These are phyloP conservation scores for Myriosclerotinia scirpicola DNA, from an alignment of 2,329 filamentous ascomycete species.

Conservation along the genomic window DNA sequence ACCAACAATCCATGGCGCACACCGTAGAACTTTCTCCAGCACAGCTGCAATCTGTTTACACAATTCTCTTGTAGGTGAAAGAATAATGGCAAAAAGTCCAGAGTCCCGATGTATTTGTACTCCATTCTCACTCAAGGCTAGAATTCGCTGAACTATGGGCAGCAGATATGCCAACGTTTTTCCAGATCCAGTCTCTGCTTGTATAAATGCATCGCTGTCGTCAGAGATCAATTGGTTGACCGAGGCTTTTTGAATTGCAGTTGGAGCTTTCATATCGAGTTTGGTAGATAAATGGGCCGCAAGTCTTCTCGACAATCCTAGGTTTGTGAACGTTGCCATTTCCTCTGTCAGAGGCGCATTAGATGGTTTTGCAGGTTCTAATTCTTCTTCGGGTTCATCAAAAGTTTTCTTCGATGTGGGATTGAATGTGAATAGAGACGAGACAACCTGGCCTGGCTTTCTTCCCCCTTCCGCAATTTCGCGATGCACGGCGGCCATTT, in stretches of 20 bases:
- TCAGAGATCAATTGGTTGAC: constrained; percentile 77
- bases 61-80: constrained; percentile 89
- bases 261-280: constrained; percentile 85
- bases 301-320: constrained; percentile 78
- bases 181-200: constrained; percentile 95
- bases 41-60: constrained; percentile 92
- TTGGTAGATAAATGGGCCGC: constrained; percentile 82
- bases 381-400: constrained; percentile 48
- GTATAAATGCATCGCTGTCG: constrained; percentile 89
- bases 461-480: constrained; percentile 40
- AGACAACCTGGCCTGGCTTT: constrained; percentile 68
- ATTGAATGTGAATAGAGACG: constrained; percentile 90
- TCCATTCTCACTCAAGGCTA: constrained; percentile 64
- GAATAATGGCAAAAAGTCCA: constrained; percentile 88
- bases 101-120: constrained; percentile 74
- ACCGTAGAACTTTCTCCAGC: constrained; percentile 80
- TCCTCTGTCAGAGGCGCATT: constrained; percentile 88
- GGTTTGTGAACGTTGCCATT: constrained; percentile 78
- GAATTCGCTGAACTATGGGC: constrained; percentile 85
- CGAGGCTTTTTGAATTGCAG: constrained; percentile 89
- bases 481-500: constrained; percentile 24
- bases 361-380: constrained; percentile 68
- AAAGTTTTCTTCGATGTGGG: constrained; percentile 67
- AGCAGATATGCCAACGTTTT: constrained; percentile 96
- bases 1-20: constrained; percentile 89